Conservation (phyloP, 257 asterid species). For the Gentiana straminea region DNA sequence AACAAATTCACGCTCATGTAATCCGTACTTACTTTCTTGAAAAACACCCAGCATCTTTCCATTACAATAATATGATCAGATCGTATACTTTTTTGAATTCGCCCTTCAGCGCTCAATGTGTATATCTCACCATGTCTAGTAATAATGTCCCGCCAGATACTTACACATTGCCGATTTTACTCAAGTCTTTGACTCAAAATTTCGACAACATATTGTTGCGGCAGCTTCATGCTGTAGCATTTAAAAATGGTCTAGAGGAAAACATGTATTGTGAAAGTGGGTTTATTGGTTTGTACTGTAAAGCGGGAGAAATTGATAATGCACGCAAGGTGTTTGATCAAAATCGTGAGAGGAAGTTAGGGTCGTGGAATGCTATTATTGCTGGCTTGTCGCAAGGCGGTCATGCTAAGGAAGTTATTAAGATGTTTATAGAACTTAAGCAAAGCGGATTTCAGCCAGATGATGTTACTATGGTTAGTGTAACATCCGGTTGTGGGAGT, state of each 20-base stretch:
- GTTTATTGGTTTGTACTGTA: slow-evolving; percentile 46
- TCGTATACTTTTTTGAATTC: slow-evolving; percentile 44
- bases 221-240: slow-evolving; percentile 43
- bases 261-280: slow-evolving; percentile 78
- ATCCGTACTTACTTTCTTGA: slow-evolving; percentile 48
- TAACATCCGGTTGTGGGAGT: slow-evolving; percentile 69
- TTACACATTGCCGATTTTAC: slow-evolving; percentile 54
- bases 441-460: slow-evolving; percentile 51
- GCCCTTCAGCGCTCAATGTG: slow-evolving; percentile 41
- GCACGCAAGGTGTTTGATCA: slow-evolving; percentile 57
- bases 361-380: slow-evolving; percentile 86
- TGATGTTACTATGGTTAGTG: slow-evolving; percentile 77
- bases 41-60: slow-evolving; percentile 40
- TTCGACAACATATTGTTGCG: slow-evolving; percentile 22
- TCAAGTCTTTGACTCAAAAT: slow-evolving; percentile 42
- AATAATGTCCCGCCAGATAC: slow-evolving; percentile 48
- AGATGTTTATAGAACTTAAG: slow-evolving; percentile 48
- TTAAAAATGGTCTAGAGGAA: slow-evolving; percentile 37
- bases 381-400: slow-evolving; percentile 79
- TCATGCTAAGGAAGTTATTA: slow-evolving; percentile 45
- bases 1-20: slow-evolving; percentile 38
- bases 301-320: slow-evolving; percentile 33
- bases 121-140: slow-evolving; percentile 50
- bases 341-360: slow-evolving; percentile 55
- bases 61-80: slow-evolving; percentile 69